Evolutionary conservation across 140 eudicot species (phyloP).

Genomic region (Artemisia princeps): DNA sequence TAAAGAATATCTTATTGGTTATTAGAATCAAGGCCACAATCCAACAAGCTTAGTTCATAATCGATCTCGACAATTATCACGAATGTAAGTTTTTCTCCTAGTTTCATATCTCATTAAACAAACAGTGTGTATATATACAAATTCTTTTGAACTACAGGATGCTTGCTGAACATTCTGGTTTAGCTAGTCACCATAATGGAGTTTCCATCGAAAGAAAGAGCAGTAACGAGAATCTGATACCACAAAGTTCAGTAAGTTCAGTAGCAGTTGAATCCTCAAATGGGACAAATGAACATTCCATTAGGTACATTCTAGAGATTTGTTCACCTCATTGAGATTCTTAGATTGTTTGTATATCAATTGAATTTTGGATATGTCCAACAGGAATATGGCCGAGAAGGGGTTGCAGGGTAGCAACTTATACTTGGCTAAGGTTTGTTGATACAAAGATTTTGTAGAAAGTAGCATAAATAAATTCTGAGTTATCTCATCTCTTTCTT

Average conservation of each 20-base stretch:
- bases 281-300: slow-evolving; percentile 34
- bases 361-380: slow-evolving; percentile 8
- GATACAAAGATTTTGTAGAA: neutral
- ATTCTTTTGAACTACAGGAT: slow-evolving; percentile 42
- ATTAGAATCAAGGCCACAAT: slow-evolving; percentile 47
- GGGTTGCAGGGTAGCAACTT: slow-evolving; percentile 67
- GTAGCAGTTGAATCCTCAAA: slow-evolving; percentile 41
- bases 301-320: slow-evolving; percentile 29
- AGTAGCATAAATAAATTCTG: slow-evolving; percentile 4
- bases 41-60: slow-evolving; percentile 47
- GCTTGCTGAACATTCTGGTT: slow-evolving; percentile 41
- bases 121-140: neutral
- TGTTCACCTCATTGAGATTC: slow-evolving; percentile 1
- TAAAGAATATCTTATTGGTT: slow-evolving; percentile 12
- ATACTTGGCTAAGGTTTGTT: slow-evolving; percentile 65
- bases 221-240: slow-evolving; percentile 37
- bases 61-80: slow-evolving; percentile 51
- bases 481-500: slow-evolving; percentile 10
- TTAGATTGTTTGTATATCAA: neutral
- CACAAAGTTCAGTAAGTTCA: slow-evolving; percentile 27
- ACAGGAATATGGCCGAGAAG: slow-evolving; percentile 46
- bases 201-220: slow-evolving; percentile 29
- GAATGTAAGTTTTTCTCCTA: slow-evolving; percentile 35
- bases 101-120: slow-evolving; percentile 10
- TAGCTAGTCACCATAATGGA: slow-evolving; percentile 39